phyloP scores from a whole-genome alignment of 352 stramenopile genomes.

The Phytophthora fragariae region DNA sequence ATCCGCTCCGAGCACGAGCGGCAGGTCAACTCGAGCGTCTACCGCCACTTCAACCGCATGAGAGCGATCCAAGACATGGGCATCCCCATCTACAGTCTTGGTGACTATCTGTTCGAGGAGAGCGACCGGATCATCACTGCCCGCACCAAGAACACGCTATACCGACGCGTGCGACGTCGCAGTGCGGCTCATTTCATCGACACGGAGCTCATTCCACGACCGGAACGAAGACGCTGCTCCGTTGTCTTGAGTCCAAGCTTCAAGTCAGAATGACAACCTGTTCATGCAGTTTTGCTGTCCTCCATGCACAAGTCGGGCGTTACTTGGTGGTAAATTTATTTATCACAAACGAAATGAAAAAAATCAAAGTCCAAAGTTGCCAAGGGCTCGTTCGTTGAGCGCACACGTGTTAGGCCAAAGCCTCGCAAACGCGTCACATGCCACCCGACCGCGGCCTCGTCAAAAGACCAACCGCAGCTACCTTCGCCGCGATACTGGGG shows the following conservation, averaged over 20 bases:
- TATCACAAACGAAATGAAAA: conserved; percentile 68
- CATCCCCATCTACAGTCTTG: conserved; percentile 82
- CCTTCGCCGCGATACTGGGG: conserved; percentile 22
- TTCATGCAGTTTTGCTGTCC: neutral
- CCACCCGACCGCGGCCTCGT: conserved; percentile 36
- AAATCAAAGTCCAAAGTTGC: conserved; percentile 54
- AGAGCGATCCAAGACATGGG: conserved; percentile 73
- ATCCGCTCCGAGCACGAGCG: conserved; percentile 61
- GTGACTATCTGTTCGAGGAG: conserved; percentile 48
- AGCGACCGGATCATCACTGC: conserved; percentile 66
- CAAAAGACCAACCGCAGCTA: conserved; percentile 38
- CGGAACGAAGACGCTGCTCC: conserved; percentile 24
- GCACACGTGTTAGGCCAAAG: conserved; percentile 33
- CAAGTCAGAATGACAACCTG: conserved; percentile 7
- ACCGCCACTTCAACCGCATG: conserved; percentile 75
- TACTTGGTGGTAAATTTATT: conserved; percentile 53
- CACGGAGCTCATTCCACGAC: conserved; percentile 60
- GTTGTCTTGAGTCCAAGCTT: conserved; percentile 27
- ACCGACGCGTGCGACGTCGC: conserved; percentile 57
- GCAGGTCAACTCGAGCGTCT: conserved; percentile 73
- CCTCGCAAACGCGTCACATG: conserved; percentile 9
- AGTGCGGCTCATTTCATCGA: conserved; percentile 68
- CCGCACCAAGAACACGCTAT: conserved; percentile 54
- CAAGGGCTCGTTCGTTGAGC: conserved; percentile 36
- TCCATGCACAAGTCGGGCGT: conserved; percentile 7